Base-by-base conservation (phyloP, 1,139 yeast species). In the Ashbya aceris region DNA sequence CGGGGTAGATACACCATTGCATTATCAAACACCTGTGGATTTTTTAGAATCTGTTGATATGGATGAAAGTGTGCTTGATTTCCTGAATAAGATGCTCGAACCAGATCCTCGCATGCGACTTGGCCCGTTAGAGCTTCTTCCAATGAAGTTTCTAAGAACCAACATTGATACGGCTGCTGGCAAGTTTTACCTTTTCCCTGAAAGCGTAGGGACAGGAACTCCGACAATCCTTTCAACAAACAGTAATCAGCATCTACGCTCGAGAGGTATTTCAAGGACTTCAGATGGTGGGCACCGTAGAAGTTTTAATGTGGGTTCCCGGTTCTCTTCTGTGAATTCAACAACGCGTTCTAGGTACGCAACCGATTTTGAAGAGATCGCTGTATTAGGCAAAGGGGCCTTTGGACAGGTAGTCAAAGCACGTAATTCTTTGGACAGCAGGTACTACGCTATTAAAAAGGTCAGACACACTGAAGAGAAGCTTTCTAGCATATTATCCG, bases 371-470 rank as follows among this genome's bases (percentile, higher is more conserved):
- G 98, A 91, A 61, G 98, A 91, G 59, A 83, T 87, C 36, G 93
- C 93, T 0, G 75, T 79, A 20, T 65, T 93, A n/a, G 98, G 99
- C 2, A 78, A 81, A 54, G 99, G 99, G 29, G 98, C 95, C 0
- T 93, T 83, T 66, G 99, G 98, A 7, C 96, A 89, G 59, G 99
- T 93, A 9, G 96, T 91, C 12, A 89, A 89, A 56, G 98, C 93
- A 0, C 71, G 98, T 47, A 89, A 87, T 60, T 75, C 89, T 48
- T 74, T 91, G 50, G 99, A 93, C 58, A 97, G 98, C 14, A 74
- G 96, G 5, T 84, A 83, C 53, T 93, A 93, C 62, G 99, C 98
- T 0, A 78, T 93, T 46, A 93, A 93, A 58, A 89, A 87, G 56
- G 83, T 93, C 42, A 78, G 83, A 49, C 96, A 91, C 50, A 76